phyloP scores from a whole-genome alignment of 2,329 filamentous ascomycete genomes.

The Exophiala phaeomuriformis region DNA sequence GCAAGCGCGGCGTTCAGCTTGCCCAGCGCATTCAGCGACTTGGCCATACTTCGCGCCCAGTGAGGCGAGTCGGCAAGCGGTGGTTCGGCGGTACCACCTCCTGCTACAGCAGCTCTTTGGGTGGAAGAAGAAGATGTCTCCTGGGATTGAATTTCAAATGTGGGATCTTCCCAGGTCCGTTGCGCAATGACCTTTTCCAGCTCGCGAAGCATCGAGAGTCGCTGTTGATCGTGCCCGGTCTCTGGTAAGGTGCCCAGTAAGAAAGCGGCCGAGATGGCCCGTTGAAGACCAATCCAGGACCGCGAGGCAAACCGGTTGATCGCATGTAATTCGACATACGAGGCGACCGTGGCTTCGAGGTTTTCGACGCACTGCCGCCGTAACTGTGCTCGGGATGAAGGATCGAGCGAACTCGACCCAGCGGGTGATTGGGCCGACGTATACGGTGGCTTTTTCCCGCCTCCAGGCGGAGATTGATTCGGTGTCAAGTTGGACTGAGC shows the following conservation, averaged over 20 bases:
- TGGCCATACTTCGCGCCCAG: constrained; percentile 42
- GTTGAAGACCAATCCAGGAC: constrained; percentile 43
- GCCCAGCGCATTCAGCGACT: constrained; percentile 40
- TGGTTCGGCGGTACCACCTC: constrained; percentile 1
- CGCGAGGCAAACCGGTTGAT: constrained; percentile 39
- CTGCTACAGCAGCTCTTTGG: constrained; percentile 13
- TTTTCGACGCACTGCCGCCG: constrained; percentile 50
- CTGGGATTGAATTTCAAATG: constrained; percentile 18
- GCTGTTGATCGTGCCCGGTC: constrained; percentile 36
- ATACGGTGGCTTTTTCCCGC: constrained; percentile 14
- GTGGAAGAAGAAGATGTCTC: constrained; percentile 12
- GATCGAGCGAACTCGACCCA: constrained; percentile 11
- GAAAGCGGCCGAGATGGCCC: constrained; percentile 43
- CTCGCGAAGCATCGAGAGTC: constrained; percentile 36
- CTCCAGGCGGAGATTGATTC: constrained; percentile 18
- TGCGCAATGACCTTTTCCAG: constrained; percentile 41
- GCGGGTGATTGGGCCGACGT: constrained; percentile 11
- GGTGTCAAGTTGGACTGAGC: constrained; percentile 22
- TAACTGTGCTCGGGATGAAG: constrained; percentile 30
- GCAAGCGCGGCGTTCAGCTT: constrained; percentile 40
- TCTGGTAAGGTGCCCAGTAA: constrained; percentile 42
- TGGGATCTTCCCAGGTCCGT: constrained; percentile 31
- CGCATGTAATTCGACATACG: constrained; percentile 51
- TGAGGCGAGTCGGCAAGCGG: constrained; percentile 29
- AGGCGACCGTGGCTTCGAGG: constrained; percentile 51